phyloP scores from a whole-genome alignment of 164 flowering plant species.

The Vitis cinerea region DNA sequence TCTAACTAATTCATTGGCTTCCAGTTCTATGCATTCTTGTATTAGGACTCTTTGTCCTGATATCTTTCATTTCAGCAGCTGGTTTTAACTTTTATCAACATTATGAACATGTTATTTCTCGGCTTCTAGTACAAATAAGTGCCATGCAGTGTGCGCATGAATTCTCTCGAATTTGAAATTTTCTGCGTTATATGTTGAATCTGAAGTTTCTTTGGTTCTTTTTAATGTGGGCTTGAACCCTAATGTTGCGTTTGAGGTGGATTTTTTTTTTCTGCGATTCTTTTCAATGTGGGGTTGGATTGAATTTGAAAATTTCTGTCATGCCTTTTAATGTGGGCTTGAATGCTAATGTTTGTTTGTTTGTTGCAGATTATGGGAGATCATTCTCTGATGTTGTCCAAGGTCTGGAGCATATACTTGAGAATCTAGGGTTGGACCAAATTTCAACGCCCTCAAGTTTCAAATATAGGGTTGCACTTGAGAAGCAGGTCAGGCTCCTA shows the following conservation, averaged over 20 bases:
- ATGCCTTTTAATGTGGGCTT: neutral
- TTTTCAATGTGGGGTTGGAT: neutral
- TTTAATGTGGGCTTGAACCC: too few relatives aligned
- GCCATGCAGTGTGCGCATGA: too few relatives aligned
- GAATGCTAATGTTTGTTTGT: neutral
- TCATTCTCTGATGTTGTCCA: conserved; percentile 79
- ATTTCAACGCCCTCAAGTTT: conserved; percentile 64
- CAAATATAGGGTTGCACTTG: conserved; percentile 75
- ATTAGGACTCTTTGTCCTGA: too few relatives aligned
- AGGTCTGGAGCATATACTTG: conserved; percentile 65
- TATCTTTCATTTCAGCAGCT: too few relatives aligned
- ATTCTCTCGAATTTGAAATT: too few relatives aligned
- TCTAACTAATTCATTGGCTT: neutral
- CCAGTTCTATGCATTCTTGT: too few relatives aligned
- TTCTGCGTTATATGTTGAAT: too few relatives aligned
- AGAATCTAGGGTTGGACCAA: conserved; percentile 58
- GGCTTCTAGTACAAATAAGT: too few relatives aligned
- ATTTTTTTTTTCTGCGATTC: neutral
- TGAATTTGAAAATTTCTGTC: neutral
- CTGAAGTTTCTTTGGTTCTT: too few relatives aligned
- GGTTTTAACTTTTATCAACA: too few relatives aligned
- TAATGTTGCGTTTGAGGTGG: neutral
- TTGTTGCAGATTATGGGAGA: conserved; percentile 75
- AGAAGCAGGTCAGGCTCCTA: conserved; percentile 70
- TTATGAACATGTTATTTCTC: too few relatives aligned